Conservation (phyloP, 2,329 filamentous ascomycete genomes). For the Nakataea oryzae region DNA sequence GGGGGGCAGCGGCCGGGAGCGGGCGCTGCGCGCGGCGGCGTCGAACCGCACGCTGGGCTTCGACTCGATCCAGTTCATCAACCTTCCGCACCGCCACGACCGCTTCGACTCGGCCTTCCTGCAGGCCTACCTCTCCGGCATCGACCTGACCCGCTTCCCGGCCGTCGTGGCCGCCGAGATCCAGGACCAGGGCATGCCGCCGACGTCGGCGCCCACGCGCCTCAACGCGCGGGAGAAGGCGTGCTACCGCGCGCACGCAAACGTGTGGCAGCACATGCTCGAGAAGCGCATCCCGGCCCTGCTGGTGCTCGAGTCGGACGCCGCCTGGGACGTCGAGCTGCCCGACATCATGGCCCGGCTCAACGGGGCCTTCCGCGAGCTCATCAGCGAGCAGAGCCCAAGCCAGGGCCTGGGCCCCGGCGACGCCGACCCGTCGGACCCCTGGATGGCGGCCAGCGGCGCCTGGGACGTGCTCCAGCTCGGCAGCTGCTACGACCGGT, state of each 20-base stretch:
- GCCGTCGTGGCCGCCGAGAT: constrained; percentile 13
- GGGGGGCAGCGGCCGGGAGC: not conserved
- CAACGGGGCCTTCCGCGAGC: constrained; percentile 12
- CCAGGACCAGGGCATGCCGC: constrained; percentile 14
- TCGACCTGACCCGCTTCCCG: constrained; percentile 11
- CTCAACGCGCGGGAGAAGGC: constrained; percentile 13
- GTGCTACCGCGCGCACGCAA: constrained; percentile 18
- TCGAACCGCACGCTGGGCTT: constrained; percentile 16
- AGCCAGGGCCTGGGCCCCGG: not conserved
- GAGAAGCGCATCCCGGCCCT: constrained; percentile 11
- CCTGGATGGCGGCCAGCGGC: constrained; percentile 10
- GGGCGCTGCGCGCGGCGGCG: not conserved
- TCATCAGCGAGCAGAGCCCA: constrained; percentile 8
- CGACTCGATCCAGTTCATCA: constrained; percentile 14
- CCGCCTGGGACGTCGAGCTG: constrained; percentile 17
- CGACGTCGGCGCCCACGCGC: constrained; percentile 9
- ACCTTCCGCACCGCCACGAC: constrained; percentile 14
- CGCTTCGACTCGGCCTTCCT: constrained; percentile 15
- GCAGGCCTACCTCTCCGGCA: constrained; percentile 16
- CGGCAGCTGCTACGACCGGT: constrained; percentile 13
- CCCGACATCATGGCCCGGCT: constrained; percentile 13
- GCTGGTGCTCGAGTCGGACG: constrained; percentile 18
- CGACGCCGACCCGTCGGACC: constrained; percentile 9
- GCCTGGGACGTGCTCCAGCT: constrained; percentile 14
- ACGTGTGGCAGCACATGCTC: constrained; percentile 17